A percentile compares a stretch with the other conserved stretches of the same genome.
These are phyloP conservation scores for Talaromyces marneffei DNA, from an alignment of 2,329 filamentous ascomycete species.

Conservation along the genomic window DNA sequence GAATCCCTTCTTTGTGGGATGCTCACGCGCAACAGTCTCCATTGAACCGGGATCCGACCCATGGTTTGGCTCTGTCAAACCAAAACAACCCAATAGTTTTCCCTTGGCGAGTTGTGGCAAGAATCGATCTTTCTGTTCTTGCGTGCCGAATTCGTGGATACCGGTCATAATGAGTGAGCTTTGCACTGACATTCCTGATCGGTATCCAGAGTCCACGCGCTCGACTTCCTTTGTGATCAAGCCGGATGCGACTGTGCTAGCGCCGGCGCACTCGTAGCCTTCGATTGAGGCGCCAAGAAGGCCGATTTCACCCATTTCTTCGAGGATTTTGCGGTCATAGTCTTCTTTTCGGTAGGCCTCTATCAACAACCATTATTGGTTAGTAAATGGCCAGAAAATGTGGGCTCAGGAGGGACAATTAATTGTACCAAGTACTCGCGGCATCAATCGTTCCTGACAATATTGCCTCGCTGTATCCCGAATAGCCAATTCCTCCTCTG, in stretches of 20 bases:
- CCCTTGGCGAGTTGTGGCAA: conserved; percentile 77
- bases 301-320: conserved; percentile 91
- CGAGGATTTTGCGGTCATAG: conserved; percentile 77
- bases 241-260: conserved; percentile 80
- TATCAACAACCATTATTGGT: too few relatives aligned
- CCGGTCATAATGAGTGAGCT: conserved; percentile 90
- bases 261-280: conserved; percentile 82
- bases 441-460: conserved; percentile 82
- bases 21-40: conserved; percentile 79
- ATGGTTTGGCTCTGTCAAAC: conserved; percentile 87
- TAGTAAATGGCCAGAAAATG: too few relatives aligned
- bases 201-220: conserved; percentile 83
- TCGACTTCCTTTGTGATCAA: conserved; percentile 87
- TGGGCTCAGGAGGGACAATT: background rate
- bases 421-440: conserved; percentile 69
- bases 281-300: conserved; percentile 78
- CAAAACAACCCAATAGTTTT: conserved; percentile 77
- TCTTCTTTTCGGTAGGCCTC: conserved; percentile 82
- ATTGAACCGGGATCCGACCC: conserved; percentile 86
- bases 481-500: conserved; percentile 86
- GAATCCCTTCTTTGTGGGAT: conserved; percentile 78
- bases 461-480: conserved; percentile 87
- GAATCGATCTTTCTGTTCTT: conserved; percentile 80
- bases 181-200: conserved; percentile 89
- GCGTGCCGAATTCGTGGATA: conserved; percentile 79